A percentile compares a stretch with the other conserved stretches of the same genome.
These are phyloP conservation scores for Chaetoceros muelleri DNA, from an alignment of 108 stramenopile species.

Conservation along the genomic window DNA sequence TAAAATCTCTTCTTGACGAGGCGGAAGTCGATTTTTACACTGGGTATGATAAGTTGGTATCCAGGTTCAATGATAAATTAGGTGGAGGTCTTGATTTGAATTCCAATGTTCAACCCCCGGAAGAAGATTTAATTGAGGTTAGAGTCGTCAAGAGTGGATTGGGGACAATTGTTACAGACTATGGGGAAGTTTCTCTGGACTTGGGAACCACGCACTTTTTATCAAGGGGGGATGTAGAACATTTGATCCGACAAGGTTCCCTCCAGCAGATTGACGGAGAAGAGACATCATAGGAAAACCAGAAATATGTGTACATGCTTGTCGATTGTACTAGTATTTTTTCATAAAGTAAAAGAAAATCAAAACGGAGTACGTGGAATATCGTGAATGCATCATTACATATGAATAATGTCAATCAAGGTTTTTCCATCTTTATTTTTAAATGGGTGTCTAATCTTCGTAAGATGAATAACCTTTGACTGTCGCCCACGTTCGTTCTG, in stretches of 20 bases:
- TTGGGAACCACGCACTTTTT: slow-evolving; percentile 78
- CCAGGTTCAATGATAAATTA: slow-evolving; percentile 21
- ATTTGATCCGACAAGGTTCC: slow-evolving; percentile 70
- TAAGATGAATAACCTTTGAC: no score
- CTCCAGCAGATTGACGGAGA: slow-evolving; percentile 74
- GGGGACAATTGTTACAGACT: no score
- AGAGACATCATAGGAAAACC: no score
- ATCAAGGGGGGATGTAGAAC: slow-evolving; percentile 79
- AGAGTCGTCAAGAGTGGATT: slow-evolving; percentile 72
- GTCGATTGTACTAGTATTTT: no score
- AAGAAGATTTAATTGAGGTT: slow-evolving; percentile 66
- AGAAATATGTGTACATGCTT: no score
- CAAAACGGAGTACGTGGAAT: no score
- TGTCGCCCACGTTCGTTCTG: no score
- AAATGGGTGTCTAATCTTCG: no score
- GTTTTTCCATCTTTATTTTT: no score
- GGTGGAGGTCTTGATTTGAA: slow-evolving; percentile 46
- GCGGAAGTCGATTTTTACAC: slow-evolving; percentile 59
- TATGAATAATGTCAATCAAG: no score
- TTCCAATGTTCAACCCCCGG: slow-evolving; percentile 54
- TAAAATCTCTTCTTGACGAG: slow-evolving; percentile 21
- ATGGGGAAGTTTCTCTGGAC: slow-evolving; percentile 62
- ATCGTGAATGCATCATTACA: no score
- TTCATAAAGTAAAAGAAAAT: no score
- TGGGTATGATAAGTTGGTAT: slow-evolving; percentile 53